Base-by-base conservation (phyloP, 2,329 filamentous ascomycete genomes). In the Aspergillus luchuensis region DNA sequence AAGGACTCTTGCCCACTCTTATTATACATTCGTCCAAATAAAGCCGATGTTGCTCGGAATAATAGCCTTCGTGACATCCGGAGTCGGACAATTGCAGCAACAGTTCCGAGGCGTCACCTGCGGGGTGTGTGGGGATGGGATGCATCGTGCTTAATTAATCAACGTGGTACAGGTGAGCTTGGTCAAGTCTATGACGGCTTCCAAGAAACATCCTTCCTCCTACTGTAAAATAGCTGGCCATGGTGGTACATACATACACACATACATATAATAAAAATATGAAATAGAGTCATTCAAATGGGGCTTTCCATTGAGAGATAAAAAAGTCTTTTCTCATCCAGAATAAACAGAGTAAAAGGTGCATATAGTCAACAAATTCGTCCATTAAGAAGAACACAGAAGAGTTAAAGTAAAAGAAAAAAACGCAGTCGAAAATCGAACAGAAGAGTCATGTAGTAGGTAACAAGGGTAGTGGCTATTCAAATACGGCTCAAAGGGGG, bases 401-500 rank as follows among this genome's bases (percentile, higher is more conserved):
- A 56, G 43, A 52, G 41, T 36, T 50, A 55, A 38, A 15, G 6
- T 36, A 36, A 15, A 36, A 15, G 5, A 36, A 15, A 36, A 61
- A 49, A 62, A 45, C 57, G 63, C 55, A 63, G 57, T 47, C 62
- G 66, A 58, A 65, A 63, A 67, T 61, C 64, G 64, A 61, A 66
- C 63, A 62, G 67, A 58, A 56, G 56, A 53, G 66, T 61, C 60
- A 67, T 47, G 52, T 39, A 59, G 68, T 36, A 36, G 33, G 33
- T 67, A 65, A 66, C 65, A 68, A 69, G 66, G 67, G 70, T 69
- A 70, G 67, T 64, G 69, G 69, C 64, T 67, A 69, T 67, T 67
- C 60, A 69, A 63, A 60, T 69, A 67, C 69, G 69, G 61, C 60
- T 66, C 69, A 67, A 62, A 66, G 41, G 58, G 64, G 63, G 38